A percentile compares a stretch with the other conserved stretches of the same genome.
Evolutionary conservation across 768 basidiomycete species (phyloP).

Genomic region (Sporobolomyces pararoseus): DNA sequence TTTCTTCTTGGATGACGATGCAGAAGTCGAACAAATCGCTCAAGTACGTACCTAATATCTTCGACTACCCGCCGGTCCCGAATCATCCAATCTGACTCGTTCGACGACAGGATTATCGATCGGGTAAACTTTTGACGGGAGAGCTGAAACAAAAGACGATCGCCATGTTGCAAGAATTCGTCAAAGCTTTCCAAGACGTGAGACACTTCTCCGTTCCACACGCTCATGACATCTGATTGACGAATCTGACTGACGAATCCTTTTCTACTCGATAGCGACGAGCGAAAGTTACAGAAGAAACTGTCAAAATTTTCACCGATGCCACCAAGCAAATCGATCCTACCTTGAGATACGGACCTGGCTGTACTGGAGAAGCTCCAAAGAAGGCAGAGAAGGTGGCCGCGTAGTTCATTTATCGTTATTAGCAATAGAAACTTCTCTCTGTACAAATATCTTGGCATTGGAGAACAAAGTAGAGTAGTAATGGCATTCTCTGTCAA

Average conservation of each 20-base stretch:
- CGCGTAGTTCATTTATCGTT: too few species aligned
- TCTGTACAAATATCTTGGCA: too few species aligned
- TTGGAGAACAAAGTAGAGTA: too few species aligned
- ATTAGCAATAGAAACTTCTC: too few species aligned
- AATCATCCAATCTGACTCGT: background rate
- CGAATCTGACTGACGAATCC: too few species aligned
- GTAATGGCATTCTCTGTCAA: too few species aligned
- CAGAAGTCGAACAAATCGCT: constrained; percentile 70
- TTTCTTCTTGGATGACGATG: constrained; percentile 94
- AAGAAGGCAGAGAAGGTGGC: background rate
- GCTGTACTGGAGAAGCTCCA: constrained; percentile 29
- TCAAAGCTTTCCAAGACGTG: constrained; percentile 79
- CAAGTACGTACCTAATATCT: constrained; percentile 60
- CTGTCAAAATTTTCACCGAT: constrained; percentile 75
- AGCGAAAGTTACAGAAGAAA: constrained; percentile 72
- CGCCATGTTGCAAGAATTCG: constrained; percentile 71
- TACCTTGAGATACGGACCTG: constrained; percentile 34
- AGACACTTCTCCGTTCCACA: constrained; percentile 15
- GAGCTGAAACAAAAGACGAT: constrained; percentile 89
- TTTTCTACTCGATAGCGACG: constrained; percentile 70
- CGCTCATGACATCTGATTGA: constrained; percentile 4
- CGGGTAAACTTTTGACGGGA: constrained; percentile 79
- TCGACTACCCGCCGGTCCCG: too few species aligned
- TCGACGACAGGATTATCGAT: constrained; percentile 74
- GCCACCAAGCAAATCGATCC: constrained; percentile 65